These are phyloP conservation scores for Colletotrichum zoysiae DNA, from an alignment of 2,329 filamentous ascomycete genomes.

Conservation along the genomic window DNA sequence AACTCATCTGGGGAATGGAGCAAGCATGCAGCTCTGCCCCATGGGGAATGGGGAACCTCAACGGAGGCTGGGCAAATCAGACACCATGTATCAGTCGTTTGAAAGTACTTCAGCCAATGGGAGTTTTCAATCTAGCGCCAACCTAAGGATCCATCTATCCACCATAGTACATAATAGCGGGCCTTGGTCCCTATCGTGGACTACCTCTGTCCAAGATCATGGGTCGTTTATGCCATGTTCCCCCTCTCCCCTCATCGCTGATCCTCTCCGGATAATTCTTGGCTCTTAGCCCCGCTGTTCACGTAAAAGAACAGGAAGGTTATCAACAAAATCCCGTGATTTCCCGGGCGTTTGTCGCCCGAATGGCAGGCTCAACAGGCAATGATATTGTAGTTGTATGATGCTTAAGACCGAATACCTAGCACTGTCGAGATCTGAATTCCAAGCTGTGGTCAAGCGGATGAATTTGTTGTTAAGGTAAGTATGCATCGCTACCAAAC, in stretches of 20 bases:
- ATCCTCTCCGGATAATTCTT: background rate
- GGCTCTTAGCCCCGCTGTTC: background rate
- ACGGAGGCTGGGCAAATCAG: background rate
- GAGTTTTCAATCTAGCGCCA: background rate
- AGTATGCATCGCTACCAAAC: background rate
- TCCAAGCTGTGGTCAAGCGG: background rate
- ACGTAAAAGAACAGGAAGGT: background rate
- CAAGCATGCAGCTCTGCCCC: background rate
- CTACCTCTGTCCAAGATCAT: background rate
- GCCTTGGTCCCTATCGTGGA: background rate
- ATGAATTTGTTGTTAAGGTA: background rate
- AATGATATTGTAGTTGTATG: background rate
- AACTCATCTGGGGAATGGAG: background rate
- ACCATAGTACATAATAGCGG: background rate
- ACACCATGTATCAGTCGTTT: background rate
- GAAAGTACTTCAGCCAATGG: background rate
- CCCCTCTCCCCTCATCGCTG: background rate
- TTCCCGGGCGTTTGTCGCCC: background rate
- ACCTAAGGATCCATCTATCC: background rate
- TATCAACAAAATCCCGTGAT: background rate
- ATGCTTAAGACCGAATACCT: background rate
- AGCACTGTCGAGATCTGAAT: background rate
- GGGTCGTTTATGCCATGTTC: background rate
- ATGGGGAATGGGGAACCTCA: constrained; percentile 5
- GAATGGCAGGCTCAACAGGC: background rate